Evolutionary conservation across 345 rosid genomes (phyloP), one percentile per base, ranked within the genome.

Genomic region (Cochlearia excelsa): DNA sequence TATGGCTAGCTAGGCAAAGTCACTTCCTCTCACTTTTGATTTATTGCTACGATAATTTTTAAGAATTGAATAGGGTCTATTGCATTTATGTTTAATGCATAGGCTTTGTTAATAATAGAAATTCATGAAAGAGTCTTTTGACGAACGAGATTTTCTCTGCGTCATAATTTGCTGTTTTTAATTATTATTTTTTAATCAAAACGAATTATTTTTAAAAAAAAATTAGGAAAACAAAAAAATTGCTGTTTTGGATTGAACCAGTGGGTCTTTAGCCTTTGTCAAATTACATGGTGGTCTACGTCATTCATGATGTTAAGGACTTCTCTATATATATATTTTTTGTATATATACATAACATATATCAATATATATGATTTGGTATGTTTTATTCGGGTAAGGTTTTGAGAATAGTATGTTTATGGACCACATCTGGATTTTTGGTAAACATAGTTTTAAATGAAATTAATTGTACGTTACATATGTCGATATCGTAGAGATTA

Each of bases 101-200:
- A 61, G 73, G 73, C 73, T 30, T 61, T 61, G 68, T 69, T 69
- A 61, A 48, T 61, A 69, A 61, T 61, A 69, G 63, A 48, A 48
- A 69, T 47, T 34, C 35, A 53, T 11, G 50, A 68, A 60, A 60
- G 30, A 30, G 59, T 46, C 72, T 45, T 59, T 60, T 60, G 73
- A 54, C 73, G 57, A 69, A 69, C 67, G 63, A 69, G 73, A 69
- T 69, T 61, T 61, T 69, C 68, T 69, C 57, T 69, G 63, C 68
- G 58, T 55, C 73, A 69, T 48, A 68, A 61, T 69, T 61, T 69
- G 68, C 57, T 69, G 63, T 54, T 68, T 68, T 68, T 26, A 29
- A 11, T 46, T 68, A 60, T 68, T 26, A 29, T n/a, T 46, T 47
- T 51, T 53, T 41, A 3, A 59, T 31, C 44, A 68, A 68, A 54